Base-by-base conservation (phyloP, 192 early-diverging fungal species). In the Jimgerdemannia lactiflua region DNA sequence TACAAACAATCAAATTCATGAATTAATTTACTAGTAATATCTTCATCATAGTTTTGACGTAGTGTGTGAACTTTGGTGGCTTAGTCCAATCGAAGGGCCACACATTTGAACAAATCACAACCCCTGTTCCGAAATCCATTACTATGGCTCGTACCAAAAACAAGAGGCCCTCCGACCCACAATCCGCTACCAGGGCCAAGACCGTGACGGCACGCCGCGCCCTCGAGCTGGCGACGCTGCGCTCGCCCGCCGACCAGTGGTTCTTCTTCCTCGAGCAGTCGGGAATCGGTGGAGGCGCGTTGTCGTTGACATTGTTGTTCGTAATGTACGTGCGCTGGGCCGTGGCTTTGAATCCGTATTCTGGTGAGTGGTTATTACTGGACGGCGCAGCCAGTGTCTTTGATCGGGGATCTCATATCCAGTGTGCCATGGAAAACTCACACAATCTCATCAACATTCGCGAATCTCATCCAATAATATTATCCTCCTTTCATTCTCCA, bases 301-400 rank as follows among this genome's bases (percentile, higher is more conserved):
- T 81, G 29, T 77, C 81, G 54, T 74, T 88, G 44, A 73, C 78
- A 73, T 29, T 86, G 77, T 70, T 88, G 43, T 83, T 90, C 79
- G 75, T 83, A 3, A 64, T 91, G 1, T 79, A 92, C 4, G 79
- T 95, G 6, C 89, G 92, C 69, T 94, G 88, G 88, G 78, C 83
- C 2, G 85, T 94, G 2, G 86, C 84, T 14, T 84, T 95, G 43
- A 83, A 87, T 59, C 89, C 88, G 6, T 94, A 96, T 73, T 96
- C 95, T 71, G 95, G 92, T 87, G 83, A 69, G 73, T 44, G 54
- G 18, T 19, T 14, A 7, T 4, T 7, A 20, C 3, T 9, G 39
- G 17, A 2, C 43, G n/a, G 49, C 64, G 4, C 39, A 43, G 43
- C 19, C 4, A 10, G 43, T 10, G 40, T 42, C 29, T 11, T 19